These are phyloP conservation scores for Penstemon eatonii DNA, from an alignment of 257 asterid species.

Conservation along the genomic window DNA sequence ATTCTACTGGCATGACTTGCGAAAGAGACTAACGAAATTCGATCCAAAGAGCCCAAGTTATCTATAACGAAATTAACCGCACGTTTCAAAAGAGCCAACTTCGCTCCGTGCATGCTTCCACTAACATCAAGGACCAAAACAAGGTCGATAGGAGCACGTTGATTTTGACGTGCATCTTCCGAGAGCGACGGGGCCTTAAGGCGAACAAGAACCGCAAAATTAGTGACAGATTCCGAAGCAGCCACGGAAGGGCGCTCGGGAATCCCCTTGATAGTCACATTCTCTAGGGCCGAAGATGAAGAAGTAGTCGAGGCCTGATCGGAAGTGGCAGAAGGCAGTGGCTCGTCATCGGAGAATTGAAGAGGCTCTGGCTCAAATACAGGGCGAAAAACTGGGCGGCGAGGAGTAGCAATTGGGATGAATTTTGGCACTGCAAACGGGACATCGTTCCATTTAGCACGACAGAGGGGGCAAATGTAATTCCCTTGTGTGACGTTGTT, in stretches of 20 bases:
- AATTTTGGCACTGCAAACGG: slow-evolving; percentile 16
- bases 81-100: slow-evolving; percentile 31
- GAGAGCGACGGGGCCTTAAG: slow-evolving; percentile 26
- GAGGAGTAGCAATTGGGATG: background rate
- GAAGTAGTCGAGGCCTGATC: background rate
- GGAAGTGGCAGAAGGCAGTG: background rate
- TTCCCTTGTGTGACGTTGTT: slow-evolving; percentile 21
- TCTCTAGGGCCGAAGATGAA: slow-evolving; percentile 7
- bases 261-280: slow-evolving; percentile 20
- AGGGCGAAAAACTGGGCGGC: background rate
- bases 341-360: slow-evolving; percentile 26
- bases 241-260: slow-evolving; percentile 33
- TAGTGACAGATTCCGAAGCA: slow-evolving; percentile 30
- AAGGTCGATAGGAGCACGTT: slow-evolving; percentile 37
- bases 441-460: slow-evolving; percentile 26
- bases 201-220: slow-evolving; percentile 31
- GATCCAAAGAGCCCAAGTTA: slow-evolving; percentile 36
- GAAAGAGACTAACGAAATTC: slow-evolving; percentile 38
- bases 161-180: slow-evolving; percentile 4
- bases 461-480: slow-evolving; percentile 26
- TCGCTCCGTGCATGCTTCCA: slow-evolving; percentile 34
- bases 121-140: slow-evolving; percentile 38
- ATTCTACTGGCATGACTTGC: slow-evolving; percentile 23
- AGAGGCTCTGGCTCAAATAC: slow-evolving; percentile 17
- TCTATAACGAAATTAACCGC: slow-evolving; percentile 33